Evolutionary conservation across 495 filamentous ascomycete genomes (phyloP), one percentile per base, ranked within the genome.

Genomic region (Aspergillus homomorphus): DNA sequence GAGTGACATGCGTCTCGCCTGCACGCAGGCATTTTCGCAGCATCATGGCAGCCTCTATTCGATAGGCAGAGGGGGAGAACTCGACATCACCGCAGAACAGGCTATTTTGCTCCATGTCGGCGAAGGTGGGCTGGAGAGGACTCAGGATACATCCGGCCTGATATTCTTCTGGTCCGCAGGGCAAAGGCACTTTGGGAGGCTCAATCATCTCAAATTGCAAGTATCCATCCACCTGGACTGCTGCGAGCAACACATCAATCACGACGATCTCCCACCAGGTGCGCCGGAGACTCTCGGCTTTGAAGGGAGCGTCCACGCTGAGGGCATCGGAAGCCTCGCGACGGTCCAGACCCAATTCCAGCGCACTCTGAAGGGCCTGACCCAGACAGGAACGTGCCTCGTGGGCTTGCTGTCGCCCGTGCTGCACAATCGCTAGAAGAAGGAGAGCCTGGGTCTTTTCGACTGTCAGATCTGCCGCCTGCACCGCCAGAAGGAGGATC

Each of bases 261-360:
- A 58, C 26, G 15, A 58, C 43, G 5, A 58, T 51, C 38, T 58
- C 56, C 56, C 56, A 58, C 56, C 56, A 58, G 15, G 56, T 58
- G 4, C 56, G 56, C 7, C 56, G 56, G 1, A 45, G 44, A 8
- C 46, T 52, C 30, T 58, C 56, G 12, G 56, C 56, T 4, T 33
- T 1, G 9, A 58, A 16, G 7, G 56, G 28, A 19, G 33, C 23
- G 16, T 52, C 21, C 33, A 51, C 45, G 4, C 45, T 28, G 7
- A 58, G 0, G 2, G 20, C 46, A n/a, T 51, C 46, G 1, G 56
- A 58, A 19, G 38, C 33, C 33, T 30, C 56, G 4, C 30, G 24
- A 15, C 20, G 21, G 20, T 58, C 30, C 9, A 58, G 38, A 15
- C 56, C 56, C 14, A 58, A 48, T 14, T 58, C 33, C 4, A 56